Evolutionary conservation across 345 rosid genomes (phyloP).

Genomic region (Turnera subulata): DNA sequence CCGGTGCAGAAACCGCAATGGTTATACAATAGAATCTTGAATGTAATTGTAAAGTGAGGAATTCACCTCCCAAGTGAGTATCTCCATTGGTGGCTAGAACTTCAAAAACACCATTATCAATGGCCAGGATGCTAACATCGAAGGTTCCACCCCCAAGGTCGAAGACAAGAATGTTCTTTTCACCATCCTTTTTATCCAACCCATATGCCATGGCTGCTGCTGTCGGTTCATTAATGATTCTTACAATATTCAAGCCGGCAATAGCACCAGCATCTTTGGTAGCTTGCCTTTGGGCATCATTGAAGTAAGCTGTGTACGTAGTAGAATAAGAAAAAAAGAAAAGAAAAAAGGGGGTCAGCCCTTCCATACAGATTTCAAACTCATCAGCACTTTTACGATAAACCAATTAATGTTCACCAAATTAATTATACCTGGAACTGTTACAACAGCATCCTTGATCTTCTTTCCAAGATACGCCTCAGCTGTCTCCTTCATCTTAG

Average conservation of each 20-base stretch:
- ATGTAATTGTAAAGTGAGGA: too few species aligned
- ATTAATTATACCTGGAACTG: constrained; percentile 36
- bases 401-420: too few species aligned
- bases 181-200: constrained; percentile 25
- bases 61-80: constrained; percentile 27
- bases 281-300: constrained; percentile 28
- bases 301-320: constrained; percentile 20
- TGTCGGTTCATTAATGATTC: constrained; percentile 28
- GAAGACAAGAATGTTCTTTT: constrained; percentile 28
- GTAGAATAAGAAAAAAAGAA: not conserved
- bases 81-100: constrained; percentile 27
- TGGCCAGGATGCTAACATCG: constrained; percentile 27
- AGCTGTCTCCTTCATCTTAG: constrained; percentile 30
- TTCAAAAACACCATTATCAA: constrained; percentile 26
- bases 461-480: constrained; percentile 35
- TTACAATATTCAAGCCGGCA: constrained; percentile 19
- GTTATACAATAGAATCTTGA: not conserved
- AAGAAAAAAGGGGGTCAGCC: not conserved
- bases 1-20: not conserved
- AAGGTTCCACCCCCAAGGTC: constrained; percentile 22
- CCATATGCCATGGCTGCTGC: constrained; percentile 29
- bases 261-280: constrained; percentile 26
- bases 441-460: constrained; percentile 30
- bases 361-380: not conserved
- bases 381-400: not conserved